Conservation (phyloP, 352 stramenopile species). For the Phytophthora pini region DNA sequence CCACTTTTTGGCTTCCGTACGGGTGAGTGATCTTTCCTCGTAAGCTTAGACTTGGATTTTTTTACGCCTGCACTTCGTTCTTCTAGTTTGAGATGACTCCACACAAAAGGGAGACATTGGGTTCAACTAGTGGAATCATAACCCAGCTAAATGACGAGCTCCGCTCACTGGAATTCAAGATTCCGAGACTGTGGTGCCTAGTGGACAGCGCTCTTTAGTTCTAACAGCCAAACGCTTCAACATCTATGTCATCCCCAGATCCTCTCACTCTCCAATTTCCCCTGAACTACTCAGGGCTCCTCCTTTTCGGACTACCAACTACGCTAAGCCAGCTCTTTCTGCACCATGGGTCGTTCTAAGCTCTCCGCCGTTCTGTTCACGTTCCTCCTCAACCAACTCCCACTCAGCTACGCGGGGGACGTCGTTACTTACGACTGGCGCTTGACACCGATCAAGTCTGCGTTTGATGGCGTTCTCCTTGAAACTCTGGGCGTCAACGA, state of each 20-base stretch:
- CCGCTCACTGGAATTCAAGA: conserved; percentile 12
- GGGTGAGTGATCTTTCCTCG: neutral
- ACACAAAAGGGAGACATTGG: neutral
- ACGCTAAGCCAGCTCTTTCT: conserved; percentile 8
- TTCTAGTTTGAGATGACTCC: neutral
- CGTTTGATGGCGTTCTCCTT: conserved; percentile 28
- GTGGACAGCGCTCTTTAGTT: conserved; percentile 1
- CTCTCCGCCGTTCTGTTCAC: conserved; percentile 1
- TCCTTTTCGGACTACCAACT: conserved; percentile 2
- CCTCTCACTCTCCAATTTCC: conserved; percentile 19
- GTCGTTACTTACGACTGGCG: conserved; percentile 35
- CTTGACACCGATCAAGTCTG: conserved; percentile 21
- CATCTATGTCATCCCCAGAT: neutral
- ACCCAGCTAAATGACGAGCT: conserved; percentile 4
- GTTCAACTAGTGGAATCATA: conserved; percentile 13
- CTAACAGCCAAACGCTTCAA: too few species aligned
- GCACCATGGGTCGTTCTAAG: conserved; percentile 9
- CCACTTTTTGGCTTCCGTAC: neutral
- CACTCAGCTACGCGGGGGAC: conserved; percentile 2
- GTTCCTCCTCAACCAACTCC: conserved; percentile 8
- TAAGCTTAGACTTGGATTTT: conserved; percentile 1
- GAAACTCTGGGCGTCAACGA: conserved; percentile 31
- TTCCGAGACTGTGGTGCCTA: conserved; percentile 5
- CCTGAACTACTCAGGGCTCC: conserved; percentile 20
- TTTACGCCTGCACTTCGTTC: conserved; percentile 1